Base-by-base conservation (phyloP, 1,139 yeast species). In the Suhomyces guaymorum region DNA sequence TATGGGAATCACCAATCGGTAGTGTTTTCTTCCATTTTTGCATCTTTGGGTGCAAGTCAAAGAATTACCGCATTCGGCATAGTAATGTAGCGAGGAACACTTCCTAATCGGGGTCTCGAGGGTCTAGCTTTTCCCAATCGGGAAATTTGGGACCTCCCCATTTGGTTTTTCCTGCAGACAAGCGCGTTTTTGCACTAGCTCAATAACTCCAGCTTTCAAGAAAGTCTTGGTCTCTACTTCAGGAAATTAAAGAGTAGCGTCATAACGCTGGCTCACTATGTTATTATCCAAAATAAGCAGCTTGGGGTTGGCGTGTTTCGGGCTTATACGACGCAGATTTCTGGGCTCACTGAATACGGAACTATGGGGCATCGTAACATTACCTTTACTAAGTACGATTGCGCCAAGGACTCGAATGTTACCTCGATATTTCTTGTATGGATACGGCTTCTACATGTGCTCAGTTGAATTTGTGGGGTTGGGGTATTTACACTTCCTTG, bases 1-100 rank as follows among this genome's bases (percentile, higher is more conserved):
- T 7, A 5, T 10, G 9, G 14, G 26, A 14, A 9, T n/a, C 5
- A 17, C 26, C 16, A 13, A 16, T 26, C 13, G 30, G 32, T 33
- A 29, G 8, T 29, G 17, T 15, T 24, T 24, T 26, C 20, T 18
- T 28, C 28, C 32, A 20, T 19, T 24, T 33, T 33, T 33, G 37
- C 37, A 33, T 18, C 37, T 15, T 15, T 12, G 29, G 37, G 17
- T 20, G 30, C 24, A 24, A 17, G 15, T 10, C 22, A 10, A 25
- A 24, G n/a, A 33, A 33, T 33, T 33, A 7, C 37, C 30, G 11
- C 5, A 25, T 33, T 25, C 29, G 37, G 37, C 17, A 33, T 28
- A 28, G 29, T 33, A 33, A 33, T 33, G 13, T 16, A 7, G 23
- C 12, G 10, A 4, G 30, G 21, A 7, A 22, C 6, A 23, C 26